Percentiles rank a stretch among this genome's conserved stretches.
phyloP scores from a whole-genome alignment of 495 filamentous ascomycete genomes.

The Cladorrhinum samala region DNA sequence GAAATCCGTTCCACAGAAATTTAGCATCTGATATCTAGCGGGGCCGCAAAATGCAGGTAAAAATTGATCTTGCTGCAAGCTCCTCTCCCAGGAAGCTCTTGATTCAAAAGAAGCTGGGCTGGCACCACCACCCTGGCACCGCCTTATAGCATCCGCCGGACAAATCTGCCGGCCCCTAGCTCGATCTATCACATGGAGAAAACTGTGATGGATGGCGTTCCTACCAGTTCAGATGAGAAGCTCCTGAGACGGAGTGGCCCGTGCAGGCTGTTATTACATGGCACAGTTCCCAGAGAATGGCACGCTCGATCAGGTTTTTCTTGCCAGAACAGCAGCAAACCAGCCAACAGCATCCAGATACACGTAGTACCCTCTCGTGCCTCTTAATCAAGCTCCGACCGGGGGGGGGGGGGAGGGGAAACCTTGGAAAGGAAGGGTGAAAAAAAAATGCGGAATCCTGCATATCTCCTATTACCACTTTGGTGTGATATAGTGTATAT shows the following conservation, averaged over 20 bases:
- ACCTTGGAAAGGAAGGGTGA: background rate
- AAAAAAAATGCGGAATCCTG: background rate
- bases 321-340: no score
- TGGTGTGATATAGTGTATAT: background rate
- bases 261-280: no score
- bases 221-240: background rate
- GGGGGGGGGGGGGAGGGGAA: no score
- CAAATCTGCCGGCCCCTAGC: no score
- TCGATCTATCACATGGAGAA: no score
- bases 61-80: background rate
- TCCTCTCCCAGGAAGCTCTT: no score
- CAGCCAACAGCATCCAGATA: no score
- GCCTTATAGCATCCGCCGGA: no score
- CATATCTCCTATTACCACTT: background rate
- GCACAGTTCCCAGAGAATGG: background rate
- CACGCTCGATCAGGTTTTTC: conserved; percentile 3
- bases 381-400: background rate
- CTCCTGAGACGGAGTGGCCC: background rate
- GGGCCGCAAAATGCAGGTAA: background rate
- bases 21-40: background rate
- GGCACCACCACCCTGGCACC: no score
- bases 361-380: no score
- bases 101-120: no score
- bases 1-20: background rate
- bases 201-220: no score